Evolutionary conservation across 352 stramenopile species (phyloP).

Genomic region (Globisporangium abappressorium): DNA sequence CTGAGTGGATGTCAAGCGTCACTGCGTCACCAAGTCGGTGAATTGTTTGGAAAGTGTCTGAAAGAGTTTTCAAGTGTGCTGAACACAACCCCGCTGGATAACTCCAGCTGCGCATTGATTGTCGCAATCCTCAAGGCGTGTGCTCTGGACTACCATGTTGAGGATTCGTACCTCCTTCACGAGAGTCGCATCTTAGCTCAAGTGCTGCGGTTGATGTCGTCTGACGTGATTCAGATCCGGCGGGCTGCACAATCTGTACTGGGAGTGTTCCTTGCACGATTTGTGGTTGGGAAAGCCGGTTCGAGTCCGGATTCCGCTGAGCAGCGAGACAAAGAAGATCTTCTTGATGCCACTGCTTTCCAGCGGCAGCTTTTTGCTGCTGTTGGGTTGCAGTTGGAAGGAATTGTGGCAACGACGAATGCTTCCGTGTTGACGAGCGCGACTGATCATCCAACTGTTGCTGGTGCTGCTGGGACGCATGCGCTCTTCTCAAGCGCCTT

Average conservation of each 20-base stretch:
- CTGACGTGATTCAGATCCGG: slow-evolving; percentile 35
- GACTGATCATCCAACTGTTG: neutral
- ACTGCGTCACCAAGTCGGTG: slow-evolving; percentile 41
- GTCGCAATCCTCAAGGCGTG: slow-evolving; percentile 51
- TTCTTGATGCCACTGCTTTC: slow-evolving; percentile 42
- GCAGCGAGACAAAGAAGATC: slow-evolving; percentile 17
- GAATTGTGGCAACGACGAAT: slow-evolving; percentile 32
- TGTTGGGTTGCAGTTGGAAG: slow-evolving; percentile 64
- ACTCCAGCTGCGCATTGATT: slow-evolving; percentile 27
- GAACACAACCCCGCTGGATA: slow-evolving; percentile 22
- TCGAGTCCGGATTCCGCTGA: slow-evolving; percentile 18
- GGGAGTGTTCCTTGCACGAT: slow-evolving; percentile 57
- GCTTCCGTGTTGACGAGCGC: neutral
- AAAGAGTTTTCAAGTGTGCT: slow-evolving; percentile 29
- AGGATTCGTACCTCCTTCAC: slow-evolving; percentile 69
- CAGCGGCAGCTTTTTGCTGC: slow-evolving; percentile 65
- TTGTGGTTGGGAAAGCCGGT: slow-evolving; percentile 38
- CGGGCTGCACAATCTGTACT: slow-evolving; percentile 56
- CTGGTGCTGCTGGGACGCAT: neutral
- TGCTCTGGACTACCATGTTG: slow-evolving; percentile 70
- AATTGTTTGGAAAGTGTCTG: slow-evolving; percentile 48
- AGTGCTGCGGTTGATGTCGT: slow-evolving; percentile 53
- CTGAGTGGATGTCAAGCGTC: slow-evolving; percentile 52
- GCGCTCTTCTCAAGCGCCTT: neutral
- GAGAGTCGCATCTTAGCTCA: slow-evolving; percentile 56